Evolutionary conservation across 176 grass and related monocot genomes (phyloP), one percentile per base, ranked within the genome.

Genomic region (Lolium perenne): DNA sequence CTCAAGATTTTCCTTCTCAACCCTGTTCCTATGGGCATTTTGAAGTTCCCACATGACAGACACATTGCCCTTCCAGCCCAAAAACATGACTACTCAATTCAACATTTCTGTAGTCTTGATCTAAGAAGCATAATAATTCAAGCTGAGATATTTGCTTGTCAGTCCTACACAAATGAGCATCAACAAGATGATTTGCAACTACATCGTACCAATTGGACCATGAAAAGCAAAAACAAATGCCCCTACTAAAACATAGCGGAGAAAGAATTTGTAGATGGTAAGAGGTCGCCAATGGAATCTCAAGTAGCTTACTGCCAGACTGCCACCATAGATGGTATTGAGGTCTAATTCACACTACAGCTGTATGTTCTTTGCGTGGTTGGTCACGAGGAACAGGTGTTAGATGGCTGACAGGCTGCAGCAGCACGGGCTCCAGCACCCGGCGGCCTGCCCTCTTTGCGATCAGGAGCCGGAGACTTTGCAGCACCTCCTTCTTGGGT

Each of bases 91-190:
- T 75, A 46, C 1, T 56, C 23, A 82, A 26, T 56, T 76, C 13
- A 1, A 48, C 22, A 45, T 32, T 47, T 63, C 18, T 46, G 66
- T 11, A 38, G 22, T 7, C 74, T 76, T 57, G 47, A 76, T 48
- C 18, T 48, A 48, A 58, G 7, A 77, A 23, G 63, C 67, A 18
- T 67, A 26, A 38, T 62, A 74, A 29, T 57, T 76, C 60, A 56
- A 87, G 79, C 58, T 67, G 48, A 65, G 21, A 65, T 8, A 48
- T 56, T 87, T 81, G 69, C 21, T 32, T n/a, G 12, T 21, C 64
- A 75, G 43, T 8, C 6, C 22, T 80, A 49, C 59, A 48, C 14
- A 48, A 25, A 80, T 64, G 59, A 49, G 14, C 17, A 50, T 10
- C 6, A 60, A 50, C 4, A 9, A 13, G 40, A 53, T 17, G 29